A percentile compares a stretch with the other conserved stretches of the same genome.
Conservation (phyloP, 257 asterid species). For the Vinca minor region DNA sequence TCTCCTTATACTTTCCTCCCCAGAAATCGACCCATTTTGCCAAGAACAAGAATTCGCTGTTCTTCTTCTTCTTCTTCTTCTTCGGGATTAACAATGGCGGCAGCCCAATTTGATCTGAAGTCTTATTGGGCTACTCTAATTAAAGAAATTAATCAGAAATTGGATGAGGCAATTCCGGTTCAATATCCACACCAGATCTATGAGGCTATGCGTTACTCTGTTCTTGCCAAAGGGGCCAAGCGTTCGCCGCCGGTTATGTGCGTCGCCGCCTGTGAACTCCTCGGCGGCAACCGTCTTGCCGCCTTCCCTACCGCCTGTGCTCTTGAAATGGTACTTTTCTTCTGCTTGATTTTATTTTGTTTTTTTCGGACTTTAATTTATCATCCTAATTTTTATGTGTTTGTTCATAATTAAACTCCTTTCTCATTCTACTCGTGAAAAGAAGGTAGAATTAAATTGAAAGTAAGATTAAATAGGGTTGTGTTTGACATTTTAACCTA, state of each 20-base stretch:
- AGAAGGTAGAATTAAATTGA: too few species aligned
- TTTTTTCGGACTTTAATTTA: not conserved
- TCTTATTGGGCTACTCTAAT: conserved; percentile 76
- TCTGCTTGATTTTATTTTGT: not conserved
- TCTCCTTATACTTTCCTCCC: conserved; percentile 19
- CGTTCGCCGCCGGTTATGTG: conserved; percentile 96
- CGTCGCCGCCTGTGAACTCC: conserved; percentile 85
- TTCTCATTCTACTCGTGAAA: too few species aligned
- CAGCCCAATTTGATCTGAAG: conserved; percentile 60
- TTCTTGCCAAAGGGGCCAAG: conserved; percentile 78
- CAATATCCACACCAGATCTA: conserved; percentile 85
- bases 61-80: conserved; percentile 27
- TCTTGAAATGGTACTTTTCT: conserved; percentile 67
- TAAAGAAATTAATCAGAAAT: conserved; percentile 66
- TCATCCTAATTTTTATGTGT: not conserved
- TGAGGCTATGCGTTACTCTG: conserved; percentile 94
- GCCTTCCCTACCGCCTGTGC: conserved; percentile 99
- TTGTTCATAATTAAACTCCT: not conserved
- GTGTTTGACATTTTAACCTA: too few species aligned
- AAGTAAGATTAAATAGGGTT: too few species aligned
- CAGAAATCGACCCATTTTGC: conserved; percentile 23
- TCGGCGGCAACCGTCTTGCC: conserved; percentile 71
- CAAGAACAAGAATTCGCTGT: conserved; percentile 37
- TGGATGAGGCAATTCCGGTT: conserved; percentile 75
- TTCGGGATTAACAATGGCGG: conserved; percentile 16